Evolutionary conservation across 179 eudicot species (phyloP).

Genomic region (Patellifolia procumbens): DNA sequence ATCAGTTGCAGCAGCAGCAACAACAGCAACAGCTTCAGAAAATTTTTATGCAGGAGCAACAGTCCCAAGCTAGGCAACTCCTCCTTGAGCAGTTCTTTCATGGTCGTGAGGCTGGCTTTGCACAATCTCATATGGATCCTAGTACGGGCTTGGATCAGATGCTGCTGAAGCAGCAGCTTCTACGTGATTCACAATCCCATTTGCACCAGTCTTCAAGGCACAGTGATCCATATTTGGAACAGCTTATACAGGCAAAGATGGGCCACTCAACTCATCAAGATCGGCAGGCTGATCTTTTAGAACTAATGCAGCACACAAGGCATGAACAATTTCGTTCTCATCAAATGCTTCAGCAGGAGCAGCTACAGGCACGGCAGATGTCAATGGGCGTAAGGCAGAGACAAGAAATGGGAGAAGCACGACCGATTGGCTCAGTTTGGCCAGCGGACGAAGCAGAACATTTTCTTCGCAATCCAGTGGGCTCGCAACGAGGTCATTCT

Average conservation of each 20-base stretch:
- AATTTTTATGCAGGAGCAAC: slow-evolving; percentile 50
- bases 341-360: slow-evolving; percentile 76
- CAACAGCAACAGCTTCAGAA: slow-evolving; percentile 49
- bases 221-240: slow-evolving; percentile 68
- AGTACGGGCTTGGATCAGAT: slow-evolving; percentile 56
- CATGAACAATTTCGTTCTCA: slow-evolving; percentile 64
- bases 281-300: slow-evolving; percentile 65
- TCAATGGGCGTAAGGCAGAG: slow-evolving; percentile 67
- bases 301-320: slow-evolving; percentile 59
- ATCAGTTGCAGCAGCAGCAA: slow-evolving; percentile 53
- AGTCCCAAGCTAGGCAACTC: slow-evolving; percentile 67
- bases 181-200: slow-evolving; percentile 69
- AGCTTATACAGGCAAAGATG: slow-evolving; percentile 66
- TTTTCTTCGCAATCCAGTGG: slow-evolving; percentile 52
- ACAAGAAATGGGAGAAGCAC: slow-evolving; percentile 71
- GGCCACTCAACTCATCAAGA: slow-evolving; percentile 66
- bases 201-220: slow-evolving; percentile 60
- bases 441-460: slow-evolving; percentile 63
- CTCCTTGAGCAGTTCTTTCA: slow-evolving; percentile 72
- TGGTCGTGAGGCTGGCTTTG: slow-evolving; percentile 58
- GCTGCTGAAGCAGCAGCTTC: slow-evolving; percentile 66
- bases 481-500: slow-evolving; percentile 49
- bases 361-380: slow-evolving; percentile 65
- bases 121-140: slow-evolving; percentile 60
- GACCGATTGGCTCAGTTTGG: slow-evolving; percentile 60